These are phyloP conservation scores for Ormosia emarginata DNA, from an alignment of 306 rosid genomes.

Conservation along the genomic window DNA sequence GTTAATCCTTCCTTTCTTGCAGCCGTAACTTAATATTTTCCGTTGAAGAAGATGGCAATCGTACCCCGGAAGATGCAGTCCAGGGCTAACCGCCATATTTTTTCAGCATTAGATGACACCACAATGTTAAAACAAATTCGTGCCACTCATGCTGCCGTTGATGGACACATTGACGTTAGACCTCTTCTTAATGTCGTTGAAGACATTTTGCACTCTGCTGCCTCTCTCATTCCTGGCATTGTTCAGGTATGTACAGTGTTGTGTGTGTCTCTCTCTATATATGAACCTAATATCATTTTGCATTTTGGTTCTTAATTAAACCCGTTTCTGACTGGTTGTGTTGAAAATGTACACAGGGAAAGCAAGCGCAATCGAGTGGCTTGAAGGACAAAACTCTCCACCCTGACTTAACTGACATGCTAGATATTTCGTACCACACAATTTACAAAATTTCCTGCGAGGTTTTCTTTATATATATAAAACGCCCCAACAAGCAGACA, in stretches of 20 bases:
- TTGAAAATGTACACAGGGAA: slow-evolving; percentile 26
- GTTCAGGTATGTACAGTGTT: slow-evolving; percentile 16
- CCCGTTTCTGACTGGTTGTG: not conserved
- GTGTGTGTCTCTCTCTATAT: not conserved
- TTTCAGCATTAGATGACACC: slow-evolving; percentile 41
- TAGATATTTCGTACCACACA: slow-evolving; percentile 35
- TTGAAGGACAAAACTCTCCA: slow-evolving; percentile 30
- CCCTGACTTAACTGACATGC: slow-evolving; percentile 32
- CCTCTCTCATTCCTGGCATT: slow-evolving; percentile 30
- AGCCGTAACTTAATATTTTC: not conserved
- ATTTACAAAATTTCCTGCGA: slow-evolving; percentile 54
- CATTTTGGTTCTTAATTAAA: not conserved
- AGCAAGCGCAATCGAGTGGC: slow-evolving; percentile 1
- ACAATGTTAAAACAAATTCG: slow-evolving; percentile 36
- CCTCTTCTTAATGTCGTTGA: slow-evolving; percentile 51
- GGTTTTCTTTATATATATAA: slow-evolving; percentile 28
- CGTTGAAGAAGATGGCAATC: slow-evolving; percentile 22
- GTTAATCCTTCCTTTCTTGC: not conserved
- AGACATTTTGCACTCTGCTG: slow-evolving; percentile 41
- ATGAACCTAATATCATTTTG: not conserved
- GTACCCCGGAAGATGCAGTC: slow-evolving; percentile 15
- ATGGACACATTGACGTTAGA: slow-evolving; percentile 29
- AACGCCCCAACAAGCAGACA: not conserved
- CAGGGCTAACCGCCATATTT: slow-evolving; percentile 25
- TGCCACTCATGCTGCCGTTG: slow-evolving; percentile 45